phyloP scores from a whole-genome alignment of 2,329 filamentous ascomycete genomes.

The Ophiostoma piceae region DNA sequence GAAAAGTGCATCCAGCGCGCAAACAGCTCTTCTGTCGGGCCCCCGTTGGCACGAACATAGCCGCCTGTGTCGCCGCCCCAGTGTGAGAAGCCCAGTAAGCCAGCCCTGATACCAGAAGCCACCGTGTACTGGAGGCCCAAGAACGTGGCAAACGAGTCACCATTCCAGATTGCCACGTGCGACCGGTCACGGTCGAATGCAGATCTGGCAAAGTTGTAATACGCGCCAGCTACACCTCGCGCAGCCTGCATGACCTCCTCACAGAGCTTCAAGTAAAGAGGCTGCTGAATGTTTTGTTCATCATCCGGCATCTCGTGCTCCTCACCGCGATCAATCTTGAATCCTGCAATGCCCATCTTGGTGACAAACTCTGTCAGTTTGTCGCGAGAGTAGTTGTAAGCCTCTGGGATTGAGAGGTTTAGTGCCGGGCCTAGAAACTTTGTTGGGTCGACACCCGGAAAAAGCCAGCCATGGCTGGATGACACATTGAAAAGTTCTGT shows the following conservation, averaged over 20 bases:
- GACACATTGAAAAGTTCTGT: conserved; percentile 35
- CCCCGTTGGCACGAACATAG: conserved; percentile 30
- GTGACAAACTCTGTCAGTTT: conserved; percentile 33
- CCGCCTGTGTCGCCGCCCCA: conserved; percentile 37
- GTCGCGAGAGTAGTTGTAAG: conserved; percentile 35
- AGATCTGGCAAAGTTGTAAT: conserved; percentile 36
- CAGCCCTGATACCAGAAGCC: conserved; percentile 34
- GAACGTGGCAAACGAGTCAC: conserved; percentile 35
- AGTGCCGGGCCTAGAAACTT: conserved; percentile 34
- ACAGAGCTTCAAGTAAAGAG: conserved; percentile 33
- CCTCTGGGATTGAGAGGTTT: conserved; percentile 36
- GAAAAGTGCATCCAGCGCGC: conserved; percentile 31
- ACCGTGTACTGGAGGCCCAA: conserved; percentile 34
- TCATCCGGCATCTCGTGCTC: conserved; percentile 38
- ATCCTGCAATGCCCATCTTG: conserved; percentile 34
- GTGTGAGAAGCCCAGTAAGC: conserved; percentile 33
- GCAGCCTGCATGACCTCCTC: conserved; percentile 34
- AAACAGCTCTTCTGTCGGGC: conserved; percentile 34
- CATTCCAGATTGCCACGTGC: conserved; percentile 35
- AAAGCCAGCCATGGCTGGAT: conserved; percentile 33
- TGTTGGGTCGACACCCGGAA: conserved; percentile 30
- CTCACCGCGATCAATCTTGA: conserved; percentile 38
- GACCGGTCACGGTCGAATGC: conserved; percentile 34
- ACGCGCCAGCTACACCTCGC: conserved; percentile 19
- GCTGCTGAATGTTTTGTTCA: conserved; percentile 36